These are phyloP conservation scores for Inga laurina DNA, from an alignment of 306 rosid species.

Conservation along the genomic window DNA sequence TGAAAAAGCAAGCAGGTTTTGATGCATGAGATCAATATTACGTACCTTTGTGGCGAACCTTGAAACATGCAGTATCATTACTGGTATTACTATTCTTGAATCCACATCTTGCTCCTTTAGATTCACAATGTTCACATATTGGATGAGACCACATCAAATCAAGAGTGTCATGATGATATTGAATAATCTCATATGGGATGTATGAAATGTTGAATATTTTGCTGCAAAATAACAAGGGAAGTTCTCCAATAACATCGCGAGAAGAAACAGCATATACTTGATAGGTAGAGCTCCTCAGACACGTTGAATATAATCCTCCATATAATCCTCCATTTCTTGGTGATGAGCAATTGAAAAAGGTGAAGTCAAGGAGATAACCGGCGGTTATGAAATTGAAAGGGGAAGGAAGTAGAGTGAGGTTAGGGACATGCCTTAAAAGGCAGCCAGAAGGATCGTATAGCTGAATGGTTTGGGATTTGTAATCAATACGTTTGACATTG, in stretches of 20 bases:
- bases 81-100: slow-evolving; percentile 16
- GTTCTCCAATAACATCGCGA: not conserved
- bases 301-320: not conserved
- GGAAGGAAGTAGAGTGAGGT: slow-evolving; percentile 22
- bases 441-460: no score
- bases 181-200: not conserved
- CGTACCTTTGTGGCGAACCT: not conserved
- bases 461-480: no score
- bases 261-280: not conserved
- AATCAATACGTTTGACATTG: no score
- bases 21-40: not conserved
- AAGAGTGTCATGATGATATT: not conserved
- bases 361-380: not conserved
- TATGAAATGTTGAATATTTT: slow-evolving; percentile 31
- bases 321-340: not conserved
- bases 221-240: slow-evolving; percentile 17
- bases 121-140: slow-evolving; percentile 33
- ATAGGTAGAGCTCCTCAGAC: slow-evolving; percentile 11
- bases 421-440: no score
- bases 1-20: not conserved
- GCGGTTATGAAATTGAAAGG: not conserved
- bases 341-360: slow-evolving; percentile 41
- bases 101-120: slow-evolving; percentile 27
- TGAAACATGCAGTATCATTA: not conserved
- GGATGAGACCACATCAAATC: slow-evolving; percentile 26